Conservation (phyloP, 2,329 filamentous ascomycete species). For the Juglanconis oblonga region DNA sequence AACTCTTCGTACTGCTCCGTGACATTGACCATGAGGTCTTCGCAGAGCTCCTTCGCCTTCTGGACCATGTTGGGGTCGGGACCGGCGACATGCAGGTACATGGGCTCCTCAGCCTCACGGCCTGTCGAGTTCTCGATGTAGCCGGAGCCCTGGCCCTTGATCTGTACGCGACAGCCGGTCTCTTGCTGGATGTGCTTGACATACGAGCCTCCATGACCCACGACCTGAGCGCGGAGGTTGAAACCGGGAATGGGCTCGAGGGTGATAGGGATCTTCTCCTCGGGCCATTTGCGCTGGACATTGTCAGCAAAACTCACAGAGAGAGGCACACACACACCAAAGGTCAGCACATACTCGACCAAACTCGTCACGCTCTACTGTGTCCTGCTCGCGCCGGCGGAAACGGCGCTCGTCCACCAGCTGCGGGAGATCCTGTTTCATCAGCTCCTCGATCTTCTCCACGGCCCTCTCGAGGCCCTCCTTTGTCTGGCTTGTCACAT, state of each 20-base stretch:
- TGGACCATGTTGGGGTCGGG: slow-evolving; percentile 85
- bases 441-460: slow-evolving; percentile 85
- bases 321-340: slow-evolving; percentile 23
- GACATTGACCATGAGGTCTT: slow-evolving; percentile 83
- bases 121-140: slow-evolving; percentile 90
- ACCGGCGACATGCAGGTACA: slow-evolving; percentile 96
- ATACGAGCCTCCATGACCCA: slow-evolving; percentile 89
- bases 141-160: slow-evolving; percentile 93
- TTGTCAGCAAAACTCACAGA: slow-evolving; percentile 20
- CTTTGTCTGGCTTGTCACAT: slow-evolving; percentile 90
- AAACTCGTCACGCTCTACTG: slow-evolving; percentile 24
- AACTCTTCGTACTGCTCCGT: slow-evolving; percentile 87
- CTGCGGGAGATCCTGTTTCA: slow-evolving; percentile 93
- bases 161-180: slow-evolving; percentile 93
- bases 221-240: slow-evolving; percentile 93
- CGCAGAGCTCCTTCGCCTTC: slow-evolving; percentile 81
- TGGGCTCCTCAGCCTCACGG: slow-evolving; percentile 87
- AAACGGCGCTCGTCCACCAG: slow-evolving; percentile 93
- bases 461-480: slow-evolving; percentile 88
- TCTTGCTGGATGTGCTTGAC: slow-evolving; percentile 98
- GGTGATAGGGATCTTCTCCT: slow-evolving; percentile 87
- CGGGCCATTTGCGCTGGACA: slow-evolving; percentile 87
- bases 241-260: slow-evolving; percentile 92
- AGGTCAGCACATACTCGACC: slow-evolving; percentile 16
- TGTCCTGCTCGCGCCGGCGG: slow-evolving; percentile 52